Conservation (phyloP, 345 rosid species). For the Acer negundo region DNA sequence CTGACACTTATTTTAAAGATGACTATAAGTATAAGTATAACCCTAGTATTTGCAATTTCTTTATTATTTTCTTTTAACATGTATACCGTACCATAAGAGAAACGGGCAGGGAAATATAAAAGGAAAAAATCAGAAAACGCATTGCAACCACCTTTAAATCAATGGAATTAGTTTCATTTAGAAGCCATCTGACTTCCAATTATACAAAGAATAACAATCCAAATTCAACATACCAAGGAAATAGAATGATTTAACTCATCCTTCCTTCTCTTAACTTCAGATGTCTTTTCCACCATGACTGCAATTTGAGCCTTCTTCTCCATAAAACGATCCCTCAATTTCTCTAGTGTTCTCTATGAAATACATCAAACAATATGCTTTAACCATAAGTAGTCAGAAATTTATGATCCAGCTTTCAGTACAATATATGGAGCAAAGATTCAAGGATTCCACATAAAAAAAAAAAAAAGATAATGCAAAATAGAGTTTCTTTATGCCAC, state of each 20-base stretch:
- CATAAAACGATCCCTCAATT: conserved; percentile 45
- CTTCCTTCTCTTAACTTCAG: conserved; percentile 69
- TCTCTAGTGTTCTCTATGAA: conserved; percentile 59
- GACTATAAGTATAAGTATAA: background rate
- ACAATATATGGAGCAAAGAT: background rate
- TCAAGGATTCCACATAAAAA: background rate
- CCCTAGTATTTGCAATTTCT: background rate
- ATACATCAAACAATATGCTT: conserved; percentile 18
- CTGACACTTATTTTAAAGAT: background rate
- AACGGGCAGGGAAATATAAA: background rate
- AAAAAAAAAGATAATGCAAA: background rate
- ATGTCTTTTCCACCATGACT: conserved; percentile 63
- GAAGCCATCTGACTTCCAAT: conserved; percentile 1
- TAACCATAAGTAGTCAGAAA: conserved; percentile 8
- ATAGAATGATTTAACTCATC: conserved; percentile 55
- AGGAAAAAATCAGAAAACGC: background rate
- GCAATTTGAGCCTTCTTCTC: conserved; percentile 79
- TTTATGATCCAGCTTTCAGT: background rate
- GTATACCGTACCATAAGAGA: background rate
- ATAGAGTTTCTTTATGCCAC: background rate
- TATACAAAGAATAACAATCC: conserved; percentile 13
- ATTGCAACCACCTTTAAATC: background rate
- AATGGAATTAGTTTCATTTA: background rate
- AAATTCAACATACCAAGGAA: conserved; percentile 54
- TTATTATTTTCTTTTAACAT: background rate